A percentile compares a stretch with the other conserved stretches of the same genome.
These are phyloP conservation scores for Lathyrus oleraceus DNA, from an alignment of 306 rosid genomes.

Conservation along the genomic window DNA sequence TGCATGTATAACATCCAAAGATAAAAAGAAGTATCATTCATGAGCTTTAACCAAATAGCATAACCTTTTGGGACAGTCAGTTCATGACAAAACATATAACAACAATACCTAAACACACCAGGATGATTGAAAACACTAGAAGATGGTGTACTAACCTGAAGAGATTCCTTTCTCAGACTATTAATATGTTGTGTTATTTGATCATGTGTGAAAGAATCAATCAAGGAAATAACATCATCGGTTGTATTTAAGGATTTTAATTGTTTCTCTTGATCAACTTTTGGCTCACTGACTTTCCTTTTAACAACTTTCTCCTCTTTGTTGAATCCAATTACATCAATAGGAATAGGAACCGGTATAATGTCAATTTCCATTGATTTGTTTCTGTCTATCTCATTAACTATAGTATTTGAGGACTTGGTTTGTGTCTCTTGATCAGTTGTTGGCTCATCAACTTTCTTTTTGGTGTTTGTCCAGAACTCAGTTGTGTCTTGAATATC, in stretches of 20 bases:
- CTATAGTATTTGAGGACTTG: not conserved
- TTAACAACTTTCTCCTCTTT: too few relatives aligned
- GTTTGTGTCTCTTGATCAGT: not conserved
- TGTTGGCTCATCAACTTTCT: not conserved
- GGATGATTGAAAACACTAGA: not conserved
- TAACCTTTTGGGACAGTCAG: not conserved
- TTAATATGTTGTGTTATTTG: slow-evolving; percentile 45
- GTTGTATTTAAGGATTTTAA: slow-evolving; percentile 11
- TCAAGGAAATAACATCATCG: slow-evolving; percentile 30
- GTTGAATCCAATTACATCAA: too few relatives aligned
- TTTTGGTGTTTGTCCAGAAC: slow-evolving; percentile 25
- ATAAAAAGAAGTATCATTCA: not conserved
- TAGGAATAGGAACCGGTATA: not conserved
- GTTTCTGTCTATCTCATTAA: not conserved
- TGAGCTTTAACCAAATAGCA: not conserved
- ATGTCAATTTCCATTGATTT: slow-evolving; percentile 16
- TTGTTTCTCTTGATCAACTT: slow-evolving; percentile 26
- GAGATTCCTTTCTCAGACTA: slow-evolving; percentile 36
- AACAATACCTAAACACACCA: not conserved
- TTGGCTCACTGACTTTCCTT: not conserved
- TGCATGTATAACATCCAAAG: too few relatives aligned
- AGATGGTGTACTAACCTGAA: slow-evolving; percentile 39
- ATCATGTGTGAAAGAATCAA: slow-evolving; percentile 41
- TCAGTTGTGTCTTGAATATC: not conserved
- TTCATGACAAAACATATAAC: not conserved